Percentiles rank a stretch among this genome's conserved stretches.
These are phyloP conservation scores for Lecanicillium sp. DNA, from an alignment of 2,329 filamentous ascomycete species.

Conservation along the genomic window DNA sequence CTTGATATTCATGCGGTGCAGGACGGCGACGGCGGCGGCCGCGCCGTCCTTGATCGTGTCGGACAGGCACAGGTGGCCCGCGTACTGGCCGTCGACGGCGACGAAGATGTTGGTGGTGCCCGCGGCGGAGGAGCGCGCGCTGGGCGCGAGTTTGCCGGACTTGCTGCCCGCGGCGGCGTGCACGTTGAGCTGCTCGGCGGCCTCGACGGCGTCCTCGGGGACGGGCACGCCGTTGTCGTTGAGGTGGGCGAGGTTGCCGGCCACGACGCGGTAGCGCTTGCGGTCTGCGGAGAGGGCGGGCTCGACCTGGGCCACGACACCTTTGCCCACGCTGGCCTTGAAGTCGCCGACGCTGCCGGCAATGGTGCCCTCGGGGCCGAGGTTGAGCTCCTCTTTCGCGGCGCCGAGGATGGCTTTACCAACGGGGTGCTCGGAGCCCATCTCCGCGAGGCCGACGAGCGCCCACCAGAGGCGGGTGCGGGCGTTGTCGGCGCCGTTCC, in stretches of 20 bases:
- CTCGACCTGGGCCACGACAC: slow-evolving; percentile 76
- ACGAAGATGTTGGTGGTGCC: slow-evolving; percentile 90
- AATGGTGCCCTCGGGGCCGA: slow-evolving; percentile 66
- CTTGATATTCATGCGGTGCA: slow-evolving; percentile 78
- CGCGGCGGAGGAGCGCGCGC: slow-evolving; percentile 38
- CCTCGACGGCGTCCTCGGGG: slow-evolving; percentile 56
- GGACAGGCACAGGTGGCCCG: slow-evolving; percentile 75
- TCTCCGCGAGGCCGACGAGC: slow-evolving; percentile 90
- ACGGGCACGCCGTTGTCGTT: slow-evolving; percentile 62
- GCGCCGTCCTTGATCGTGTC: slow-evolving; percentile 91
- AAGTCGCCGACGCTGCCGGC: slow-evolving; percentile 86
- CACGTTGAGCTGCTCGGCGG: slow-evolving; percentile 53
- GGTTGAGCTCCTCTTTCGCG: slow-evolving; percentile 68
- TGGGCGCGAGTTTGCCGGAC: slow-evolving; percentile 13
- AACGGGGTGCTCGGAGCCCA: slow-evolving; percentile 92
- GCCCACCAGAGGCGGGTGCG: slow-evolving; percentile 84
- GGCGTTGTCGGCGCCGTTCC: slow-evolving; percentile 62
- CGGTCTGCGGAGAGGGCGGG: slow-evolving; percentile 63
- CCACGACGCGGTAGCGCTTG: slow-evolving; percentile 68
- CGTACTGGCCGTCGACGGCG: slow-evolving; percentile 75
- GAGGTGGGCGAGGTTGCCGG: slow-evolving; percentile 78
- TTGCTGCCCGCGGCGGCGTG: slow-evolving; percentile 31
- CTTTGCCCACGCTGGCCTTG: slow-evolving; percentile 73
- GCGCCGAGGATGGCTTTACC: slow-evolving; percentile 77
- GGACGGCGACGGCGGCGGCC: slow-evolving; percentile 69